A percentile compares a stretch with the other conserved stretches of the same genome.
These are phyloP conservation scores for Calonectria crousiana DNA, from an alignment of 2,329 filamentous ascomycete genomes.

Conservation along the genomic window DNA sequence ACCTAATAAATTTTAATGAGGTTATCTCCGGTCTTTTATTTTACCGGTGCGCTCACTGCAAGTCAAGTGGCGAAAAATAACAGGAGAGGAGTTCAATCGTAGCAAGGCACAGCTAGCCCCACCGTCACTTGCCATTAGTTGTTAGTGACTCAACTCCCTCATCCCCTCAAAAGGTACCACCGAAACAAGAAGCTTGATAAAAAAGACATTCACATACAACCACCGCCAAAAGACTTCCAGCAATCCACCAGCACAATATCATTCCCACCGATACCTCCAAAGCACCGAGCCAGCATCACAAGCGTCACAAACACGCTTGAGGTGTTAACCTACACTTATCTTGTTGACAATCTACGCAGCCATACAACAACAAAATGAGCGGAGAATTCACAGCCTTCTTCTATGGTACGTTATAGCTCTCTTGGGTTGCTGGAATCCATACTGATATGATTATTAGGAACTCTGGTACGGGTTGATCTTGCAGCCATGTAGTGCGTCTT, in stretches of 20 bases:
- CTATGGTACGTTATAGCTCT: constrained; percentile 60
- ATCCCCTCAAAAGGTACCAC: background rate
- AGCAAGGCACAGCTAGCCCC: background rate
- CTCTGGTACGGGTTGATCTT: constrained; percentile 28
- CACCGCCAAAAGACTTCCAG: background rate
- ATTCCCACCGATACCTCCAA: background rate
- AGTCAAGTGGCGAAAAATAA: background rate
- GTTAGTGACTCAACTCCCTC: background rate
- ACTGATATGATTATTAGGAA: constrained; percentile 25
- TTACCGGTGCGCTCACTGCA: background rate
- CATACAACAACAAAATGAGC: constrained; percentile 49
- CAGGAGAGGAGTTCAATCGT: background rate
- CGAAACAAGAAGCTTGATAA: background rate
- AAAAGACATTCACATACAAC: background rate
- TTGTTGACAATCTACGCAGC: background rate
- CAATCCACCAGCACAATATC: background rate
- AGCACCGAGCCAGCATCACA: background rate
- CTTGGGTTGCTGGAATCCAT: background rate
- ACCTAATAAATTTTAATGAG: background rate
- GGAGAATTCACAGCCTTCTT: constrained; percentile 65
- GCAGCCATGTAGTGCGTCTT: background rate
- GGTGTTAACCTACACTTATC: background rate
- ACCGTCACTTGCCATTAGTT: background rate
- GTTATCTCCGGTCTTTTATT: background rate
- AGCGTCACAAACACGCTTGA: background rate